Evolutionary conservation across 2,329 filamentous ascomycete species (phyloP).

Genomic region (Ophiocordyceps australis): DNA sequence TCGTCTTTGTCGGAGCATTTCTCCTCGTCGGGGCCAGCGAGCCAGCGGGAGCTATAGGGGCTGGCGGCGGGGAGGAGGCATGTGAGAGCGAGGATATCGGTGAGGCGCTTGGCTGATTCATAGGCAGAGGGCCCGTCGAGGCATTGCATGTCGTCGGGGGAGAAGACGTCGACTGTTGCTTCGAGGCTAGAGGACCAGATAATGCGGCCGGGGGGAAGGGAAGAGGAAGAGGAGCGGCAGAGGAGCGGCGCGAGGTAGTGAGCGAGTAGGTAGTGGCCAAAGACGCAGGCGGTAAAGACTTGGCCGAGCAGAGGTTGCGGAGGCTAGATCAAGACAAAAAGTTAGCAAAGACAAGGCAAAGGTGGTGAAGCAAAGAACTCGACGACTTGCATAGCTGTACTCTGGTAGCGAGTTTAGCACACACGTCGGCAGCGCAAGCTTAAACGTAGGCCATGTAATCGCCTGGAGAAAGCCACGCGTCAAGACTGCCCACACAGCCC

Average conservation of each 20-base stretch:
- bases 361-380: too few species aligned
- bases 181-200: constrained; percentile 83
- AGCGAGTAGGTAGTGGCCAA: constrained; percentile 82
- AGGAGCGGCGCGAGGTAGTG: constrained; percentile 68
- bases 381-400: constrained; percentile 15
- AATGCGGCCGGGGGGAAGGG: constrained; percentile 40
- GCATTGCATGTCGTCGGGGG: constrained; percentile 59
- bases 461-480: constrained; percentile 44
- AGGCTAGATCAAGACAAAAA: constrained; percentile 19
- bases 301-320: constrained; percentile 46
- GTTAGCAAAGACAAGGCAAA: too few species aligned
- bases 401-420: constrained; percentile 20
- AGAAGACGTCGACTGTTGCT: constrained; percentile 33
- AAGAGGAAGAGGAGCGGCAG: constrained; percentile 18
- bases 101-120: constrained; percentile 74
- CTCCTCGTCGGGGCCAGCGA: constrained; percentile 16
- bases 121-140: constrained; percentile 48
- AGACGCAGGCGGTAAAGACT: constrained; percentile 82
- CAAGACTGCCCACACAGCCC: constrained; percentile 33
- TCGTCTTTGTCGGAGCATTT: constrained; percentile 1
- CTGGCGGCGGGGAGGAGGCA: constrained; percentile 45
- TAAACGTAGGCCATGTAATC: constrained; percentile 64
- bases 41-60: constrained; percentile 37
- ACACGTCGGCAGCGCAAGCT: constrained; percentile 36
- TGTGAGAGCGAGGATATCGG: constrained; percentile 67